Evolutionary conservation across 257 asterid genomes (phyloP).

Genomic region (Dorcoceras hygrometricum): DNA sequence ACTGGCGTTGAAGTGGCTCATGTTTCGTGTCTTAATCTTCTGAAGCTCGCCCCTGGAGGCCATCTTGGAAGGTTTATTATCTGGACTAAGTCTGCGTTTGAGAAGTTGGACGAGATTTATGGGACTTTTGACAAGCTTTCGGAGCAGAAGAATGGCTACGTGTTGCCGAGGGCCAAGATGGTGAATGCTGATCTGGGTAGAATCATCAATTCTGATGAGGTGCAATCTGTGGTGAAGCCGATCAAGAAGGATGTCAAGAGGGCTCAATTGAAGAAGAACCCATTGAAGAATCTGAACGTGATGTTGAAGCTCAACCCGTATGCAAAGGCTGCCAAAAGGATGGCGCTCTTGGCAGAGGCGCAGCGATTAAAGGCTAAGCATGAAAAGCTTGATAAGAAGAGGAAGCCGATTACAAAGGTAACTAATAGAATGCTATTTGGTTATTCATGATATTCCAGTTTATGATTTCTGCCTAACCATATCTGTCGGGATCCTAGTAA

Average conservation of each 20-base stretch:
- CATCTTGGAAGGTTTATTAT: slow-evolving; percentile 49
- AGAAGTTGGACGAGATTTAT: slow-evolving; percentile 40
- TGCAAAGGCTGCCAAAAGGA: slow-evolving; percentile 78
- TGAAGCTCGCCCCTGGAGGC: slow-evolving; percentile 51
- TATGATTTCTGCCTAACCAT: too few species aligned
- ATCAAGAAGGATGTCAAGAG: slow-evolving; percentile 66
- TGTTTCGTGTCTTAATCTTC: slow-evolving; percentile 35
- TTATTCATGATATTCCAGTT: too few species aligned
- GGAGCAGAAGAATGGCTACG: slow-evolving; percentile 61
- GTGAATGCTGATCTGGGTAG: slow-evolving; percentile 80
- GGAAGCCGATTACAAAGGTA: slow-evolving; percentile 70
- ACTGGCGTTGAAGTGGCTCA: slow-evolving; percentile 48
- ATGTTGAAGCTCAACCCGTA: slow-evolving; percentile 77
- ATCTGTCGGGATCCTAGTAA: too few species aligned
- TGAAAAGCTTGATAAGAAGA: slow-evolving; percentile 72
- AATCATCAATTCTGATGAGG: slow-evolving; percentile 83
- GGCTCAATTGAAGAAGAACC: slow-evolving; percentile 73
- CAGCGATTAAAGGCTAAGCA: slow-evolving; percentile 70
- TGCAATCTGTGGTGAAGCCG: slow-evolving; percentile 83
- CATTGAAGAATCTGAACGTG: slow-evolving; percentile 62
- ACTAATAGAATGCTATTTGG: too few species aligned
- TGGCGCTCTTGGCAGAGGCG: slow-evolving; percentile 72
- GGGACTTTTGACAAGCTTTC: slow-evolving; percentile 65
- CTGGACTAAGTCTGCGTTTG: slow-evolving; percentile 51
- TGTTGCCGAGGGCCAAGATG: slow-evolving; percentile 74